Percentiles rank a stretch among this genome's conserved stretches.
phyloP scores from a whole-genome alignment of 257 asterid genomes.

The Solanum commersonii region DNA sequence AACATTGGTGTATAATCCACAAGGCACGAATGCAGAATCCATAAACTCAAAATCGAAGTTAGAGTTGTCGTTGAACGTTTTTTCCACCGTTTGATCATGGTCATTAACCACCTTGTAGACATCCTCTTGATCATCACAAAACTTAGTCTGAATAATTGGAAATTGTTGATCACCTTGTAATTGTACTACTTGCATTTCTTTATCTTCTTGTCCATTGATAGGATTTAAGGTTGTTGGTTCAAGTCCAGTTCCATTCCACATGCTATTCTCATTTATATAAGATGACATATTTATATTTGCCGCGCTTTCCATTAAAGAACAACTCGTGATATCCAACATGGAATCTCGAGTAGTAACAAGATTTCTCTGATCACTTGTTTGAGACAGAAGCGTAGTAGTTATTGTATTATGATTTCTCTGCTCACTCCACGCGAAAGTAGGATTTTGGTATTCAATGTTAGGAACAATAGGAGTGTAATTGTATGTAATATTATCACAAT shows the following conservation, averaged over 20 bases:
- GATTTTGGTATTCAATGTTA: not conserved
- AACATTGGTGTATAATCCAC: slow-evolving; percentile 25
- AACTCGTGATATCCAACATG: slow-evolving; percentile 10
- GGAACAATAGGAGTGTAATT: not conserved
- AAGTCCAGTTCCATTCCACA: slow-evolving; percentile 11
- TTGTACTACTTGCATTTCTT: not conserved
- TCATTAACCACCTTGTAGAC: not conserved
- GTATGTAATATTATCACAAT: not conserved
- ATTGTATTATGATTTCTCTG: not conserved
- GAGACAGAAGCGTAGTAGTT: not conserved
- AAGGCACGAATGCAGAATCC: slow-evolving; percentile 36
- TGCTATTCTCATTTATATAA: slow-evolving; percentile 12
- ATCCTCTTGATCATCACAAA: slow-evolving; percentile 5
- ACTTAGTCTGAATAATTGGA: slow-evolving; percentile 2
- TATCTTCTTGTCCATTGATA: not conserved
- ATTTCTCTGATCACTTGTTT: not conserved
- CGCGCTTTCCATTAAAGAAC: slow-evolving; percentile 16
- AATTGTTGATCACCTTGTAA: not conserved
- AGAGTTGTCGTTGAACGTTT: slow-evolving; percentile 24
- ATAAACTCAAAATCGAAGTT: slow-evolving; percentile 49
- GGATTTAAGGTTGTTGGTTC: slow-evolving; percentile 9
- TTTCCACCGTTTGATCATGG: slow-evolving; percentile 4
- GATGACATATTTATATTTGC: not conserved
- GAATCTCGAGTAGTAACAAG: not conserved
- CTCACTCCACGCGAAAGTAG: not conserved